Base-by-base conservation (phyloP, 2,329 filamentous ascomycete species). In the Delphinella strobiligena region DNA sequence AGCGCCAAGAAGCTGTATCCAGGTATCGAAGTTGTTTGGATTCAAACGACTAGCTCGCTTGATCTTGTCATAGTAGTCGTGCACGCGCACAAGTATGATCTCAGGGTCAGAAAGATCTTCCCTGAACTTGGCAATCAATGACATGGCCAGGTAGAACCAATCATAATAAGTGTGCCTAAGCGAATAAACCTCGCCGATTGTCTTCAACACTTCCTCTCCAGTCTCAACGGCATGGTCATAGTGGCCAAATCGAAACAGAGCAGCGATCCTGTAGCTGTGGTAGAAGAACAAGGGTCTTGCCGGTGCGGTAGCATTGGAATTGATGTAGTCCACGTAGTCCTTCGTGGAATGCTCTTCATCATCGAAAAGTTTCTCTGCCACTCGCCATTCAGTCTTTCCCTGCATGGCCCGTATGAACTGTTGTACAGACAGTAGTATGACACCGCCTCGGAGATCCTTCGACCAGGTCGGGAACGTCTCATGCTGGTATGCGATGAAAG, bases 381-480 rank as follows among this genome's bases (percentile, higher is more conserved):
- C 62, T 9, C 62, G 58, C 2, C 60, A 60, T 9, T 60, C 59
- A 0, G 83, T 88, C 56, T 86, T 88, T 39, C 83, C 83, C 54
- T 86, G 80, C 15, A 88, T 60, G 16, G 83, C 80, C 36, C 80
- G 73, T 37, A 71, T 73, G 17, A 74, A 69, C 54, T 88, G 82
- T 36, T 79, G 66, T 3, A 80, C 67, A 2, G 73, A 70, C 44
- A 82, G 73, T 5, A 88, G 62, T 37, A 86, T 64, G 0, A 76
- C 75, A 2, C 83, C 83, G 12, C 83, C 83, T 42, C 81, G 70
- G 1, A 80, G 71, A 50, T 87, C 82, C 33, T 70, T 64, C 34
- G 77, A 66, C 82, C 82, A 88, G 36, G 80, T 75, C 1, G 75
- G 74, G 42, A 84, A 74, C 46, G 87, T 82, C 45, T 86, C 74